Percentiles rank a stretch among this genome's conserved stretches.
phyloP scores from a whole-genome alignment of 148 eudicot species.

The Nepenthes gracilis region DNA sequence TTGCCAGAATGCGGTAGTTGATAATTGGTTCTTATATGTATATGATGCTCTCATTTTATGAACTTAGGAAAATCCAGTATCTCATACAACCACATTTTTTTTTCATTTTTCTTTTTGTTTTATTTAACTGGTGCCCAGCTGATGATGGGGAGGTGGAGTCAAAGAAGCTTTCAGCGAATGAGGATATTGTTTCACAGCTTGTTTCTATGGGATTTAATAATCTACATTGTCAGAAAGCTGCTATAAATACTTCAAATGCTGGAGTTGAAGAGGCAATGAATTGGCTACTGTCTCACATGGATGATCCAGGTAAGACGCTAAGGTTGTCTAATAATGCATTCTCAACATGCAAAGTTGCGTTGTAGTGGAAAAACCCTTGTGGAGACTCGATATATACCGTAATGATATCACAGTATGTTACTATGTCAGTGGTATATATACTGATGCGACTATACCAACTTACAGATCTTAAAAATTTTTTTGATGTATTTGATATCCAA shows the following conservation, averaged over 20 bases:
- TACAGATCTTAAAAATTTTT: no score
- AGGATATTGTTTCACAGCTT: conserved; percentile 74
- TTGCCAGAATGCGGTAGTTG: conserved; percentile 73
- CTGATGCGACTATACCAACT: no score
- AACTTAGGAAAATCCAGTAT: not conserved
- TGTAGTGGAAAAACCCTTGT: no score
- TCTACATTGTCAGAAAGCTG: conserved; percentile 81
- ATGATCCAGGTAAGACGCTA: conserved; percentile 66
- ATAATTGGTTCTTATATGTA: not conserved
- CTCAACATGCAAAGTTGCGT: not conserved
- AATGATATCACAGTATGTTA: no score
- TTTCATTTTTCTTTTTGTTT: conserved; percentile 1
- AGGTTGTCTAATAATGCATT: not conserved
- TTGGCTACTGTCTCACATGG: conserved; percentile 94
- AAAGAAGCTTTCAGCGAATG: conserved; percentile 30
- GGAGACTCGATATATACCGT: no score
- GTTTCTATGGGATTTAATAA: conserved; percentile 73
- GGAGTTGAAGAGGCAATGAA: conserved; percentile 97
- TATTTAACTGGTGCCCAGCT: conserved; percentile 14
- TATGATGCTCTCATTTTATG: not conserved
- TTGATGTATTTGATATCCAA: no score
- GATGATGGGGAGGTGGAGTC: conserved; percentile 30
- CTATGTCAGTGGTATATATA: no score
- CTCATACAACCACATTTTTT: not conserved
- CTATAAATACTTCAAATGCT: conserved; percentile 64